A percentile compares a stretch with the other conserved stretches of the same genome.
These are phyloP conservation scores for Laguncularia racemosa DNA, from an alignment of 345 rosid species.

Conservation along the genomic window DNA sequence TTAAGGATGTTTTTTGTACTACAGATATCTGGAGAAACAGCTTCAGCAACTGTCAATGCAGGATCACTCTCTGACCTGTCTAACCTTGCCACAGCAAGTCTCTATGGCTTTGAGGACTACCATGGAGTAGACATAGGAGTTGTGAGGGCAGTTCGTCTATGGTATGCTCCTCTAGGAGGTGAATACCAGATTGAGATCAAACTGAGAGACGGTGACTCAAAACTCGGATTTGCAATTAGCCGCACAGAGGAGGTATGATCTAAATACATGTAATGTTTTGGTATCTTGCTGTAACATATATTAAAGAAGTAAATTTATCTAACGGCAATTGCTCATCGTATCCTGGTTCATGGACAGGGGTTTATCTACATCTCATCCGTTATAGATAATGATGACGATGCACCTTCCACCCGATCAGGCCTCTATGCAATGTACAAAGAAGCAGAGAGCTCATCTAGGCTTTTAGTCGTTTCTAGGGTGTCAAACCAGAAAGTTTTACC, in stretches of 20 bases:
- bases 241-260: constrained; percentile 85
- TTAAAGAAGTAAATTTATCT: too few relatives aligned
- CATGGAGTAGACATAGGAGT: constrained; percentile 97
- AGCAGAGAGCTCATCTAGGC: constrained; percentile 43
- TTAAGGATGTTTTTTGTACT: neutral
- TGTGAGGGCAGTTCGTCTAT: constrained; percentile 86
- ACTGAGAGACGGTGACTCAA: constrained; percentile 62
- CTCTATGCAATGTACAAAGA: constrained; percentile 58
- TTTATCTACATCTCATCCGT: constrained; percentile 89
- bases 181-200: constrained; percentile 65
- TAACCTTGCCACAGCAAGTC: constrained; percentile 60
- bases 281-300: neutral
- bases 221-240: constrained; percentile 95
- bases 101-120: constrained; percentile 96
- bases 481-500: constrained; percentile 85
- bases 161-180: constrained; percentile 75
- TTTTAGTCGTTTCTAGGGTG: constrained; percentile 64
- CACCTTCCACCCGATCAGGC: constrained; percentile 73
- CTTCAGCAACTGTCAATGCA: constrained; percentile 75
- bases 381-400: constrained; percentile 46
- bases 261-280: neutral
- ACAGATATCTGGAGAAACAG: constrained; percentile 94
- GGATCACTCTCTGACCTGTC: constrained; percentile 80
- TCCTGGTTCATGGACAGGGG: constrained; percentile 35
- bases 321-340: neutral